A percentile compares a stretch with the other conserved stretches of the same genome.
phyloP scores from a whole-genome alignment of 2,329 filamentous ascomycete species.

The Tolypocladium endophyticum region DNA sequence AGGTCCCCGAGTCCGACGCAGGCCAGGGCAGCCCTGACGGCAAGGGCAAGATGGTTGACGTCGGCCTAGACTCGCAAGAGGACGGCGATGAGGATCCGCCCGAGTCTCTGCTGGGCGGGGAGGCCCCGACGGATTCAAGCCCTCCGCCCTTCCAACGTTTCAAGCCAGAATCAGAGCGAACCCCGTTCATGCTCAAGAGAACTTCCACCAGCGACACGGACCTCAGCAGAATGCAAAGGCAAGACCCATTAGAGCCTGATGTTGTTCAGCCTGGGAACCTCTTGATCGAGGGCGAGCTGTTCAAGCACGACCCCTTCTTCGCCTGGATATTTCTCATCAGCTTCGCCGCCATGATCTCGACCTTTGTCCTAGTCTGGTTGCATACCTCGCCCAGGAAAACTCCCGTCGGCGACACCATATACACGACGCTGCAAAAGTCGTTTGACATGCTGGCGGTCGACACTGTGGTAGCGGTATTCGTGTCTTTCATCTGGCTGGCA shows the following conservation, averaged over 20 bases:
- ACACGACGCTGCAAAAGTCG: slow-evolving; percentile 75
- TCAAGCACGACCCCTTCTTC: slow-evolving; percentile 83
- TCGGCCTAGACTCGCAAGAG: slow-evolving; percentile 64
- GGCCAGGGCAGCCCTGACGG: slow-evolving; percentile 17
- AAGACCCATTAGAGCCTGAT: slow-evolving; percentile 26
- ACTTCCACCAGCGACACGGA: slow-evolving; percentile 38
- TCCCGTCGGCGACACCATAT: slow-evolving; percentile 85
- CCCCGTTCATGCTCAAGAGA: slow-evolving; percentile 27
- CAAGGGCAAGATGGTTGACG: slow-evolving; percentile 71
- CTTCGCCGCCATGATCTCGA: slow-evolving; percentile 73
- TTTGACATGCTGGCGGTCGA: slow-evolving; percentile 86
- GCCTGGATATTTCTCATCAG: slow-evolving; percentile 81
- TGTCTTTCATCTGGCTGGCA: slow-evolving; percentile 85
- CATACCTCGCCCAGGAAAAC: slow-evolving; percentile 67
- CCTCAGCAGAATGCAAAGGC: slow-evolving; percentile 24
- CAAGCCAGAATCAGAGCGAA: slow-evolving; percentile 26
- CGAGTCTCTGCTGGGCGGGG: slow-evolving; percentile 46
- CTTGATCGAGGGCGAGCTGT: slow-evolving; percentile 54
- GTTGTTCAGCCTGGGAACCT: slow-evolving; percentile 34
- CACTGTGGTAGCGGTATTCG: slow-evolving; percentile 78
- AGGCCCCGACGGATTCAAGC: slow-evolving; percentile 38
- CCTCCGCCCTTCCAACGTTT: slow-evolving; percentile 56
- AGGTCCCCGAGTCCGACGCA: slow-evolving; percentile 24
- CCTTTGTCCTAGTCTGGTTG: slow-evolving; percentile 80
- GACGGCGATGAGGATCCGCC: slow-evolving; percentile 48